Base-by-base conservation (phyloP, 306 rosid genomes). In the Lupinus albus region DNA sequence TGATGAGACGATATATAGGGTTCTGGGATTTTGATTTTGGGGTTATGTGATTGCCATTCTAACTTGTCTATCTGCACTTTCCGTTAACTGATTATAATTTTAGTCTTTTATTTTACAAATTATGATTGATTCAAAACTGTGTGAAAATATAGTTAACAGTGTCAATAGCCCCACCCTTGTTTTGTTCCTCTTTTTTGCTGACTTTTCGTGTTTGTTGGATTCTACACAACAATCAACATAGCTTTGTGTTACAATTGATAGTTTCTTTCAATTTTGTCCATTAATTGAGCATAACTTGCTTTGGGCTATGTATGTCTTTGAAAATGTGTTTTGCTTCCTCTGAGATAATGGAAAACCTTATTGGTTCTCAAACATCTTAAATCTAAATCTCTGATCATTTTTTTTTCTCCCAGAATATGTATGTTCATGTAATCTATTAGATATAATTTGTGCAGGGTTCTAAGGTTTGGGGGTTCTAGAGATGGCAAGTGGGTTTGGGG, bases 401-500 rank as follows among this genome's bases (percentile, higher is more conserved):
- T 17, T 12, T 62, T 12, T 17, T 46, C 33, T 51, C 25, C 15
- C 2, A 11, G 11, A 59, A n/a, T 17, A 17, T 12, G 53, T 33
- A 7, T 70, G 28, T 56, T 14, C 48, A 7, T 48, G 11, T 62
- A 16, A 78, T 53, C 0, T 86, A 83, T 80, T 84, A 86, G 80
- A 78, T 70, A 80, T 84, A 1, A 61, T 59, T 78, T 13, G n/a
- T 66, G 63, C 58, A 82, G 79, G 76, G 3, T 47, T 76, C 10
- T 60, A 60, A 74, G 61, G 62, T 47, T 45, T 71, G 30, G 38
- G 62, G 75, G 39, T 18, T 72, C 14, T 38, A 50, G 80, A 73
- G 74, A 91, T 91, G 97, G 84, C 71, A 21, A 83, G 86, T 59
- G 91, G 91, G 75, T 82, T 86, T 65, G 86, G 88, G 80, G 94